Base-by-base conservation (phyloP, 2,329 filamentous ascomycete genomes). In the Trichothecium roseum region DNA sequence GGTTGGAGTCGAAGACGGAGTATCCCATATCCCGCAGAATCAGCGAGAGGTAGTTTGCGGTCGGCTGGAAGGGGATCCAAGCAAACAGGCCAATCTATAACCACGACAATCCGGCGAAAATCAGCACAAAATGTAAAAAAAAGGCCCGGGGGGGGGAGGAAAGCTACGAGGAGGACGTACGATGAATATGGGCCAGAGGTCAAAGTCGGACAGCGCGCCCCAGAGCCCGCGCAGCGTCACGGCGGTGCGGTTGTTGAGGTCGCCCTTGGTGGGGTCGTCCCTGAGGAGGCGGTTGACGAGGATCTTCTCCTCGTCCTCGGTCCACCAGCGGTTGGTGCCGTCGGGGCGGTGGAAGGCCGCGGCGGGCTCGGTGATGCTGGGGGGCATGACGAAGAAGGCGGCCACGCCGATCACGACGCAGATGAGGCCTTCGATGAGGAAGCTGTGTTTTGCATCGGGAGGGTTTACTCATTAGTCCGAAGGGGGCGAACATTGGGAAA, bases 271-370 rank as follows among this genome's bases (percentile, higher is more conserved):
- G 2, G 71, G 71, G 38, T 74, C 73, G 34, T 78, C 72, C 2
- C 72, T 64, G 3, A 61, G 53, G 9, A 69, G 59, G 1, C 71
- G 56, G 42, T 74, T 77, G 16, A 77, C 67, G 32, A 76, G 62
- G 32, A 77, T 76, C 41, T 63, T 63, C 41, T 77, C 69, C 42
- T 76, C 73, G 3, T 62, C 59, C 33, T 73, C 66, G 3, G 51
- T 68, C 48, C 76, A 78, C 66, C 70, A 77, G 0, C 70, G 71
- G 10, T 66, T 58, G 10, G 64, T 63, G 17, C 66, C 57, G 40
- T 62, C 66, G 56, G 60, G 64, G 5, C 58, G 61, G 27, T 58
- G 62, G 20, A 24, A 24, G 10, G 6, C 20, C 20, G 6, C 10
- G 20, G 20, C 20, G 0, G 66, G 70, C 38, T 56, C 49, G 1